Base-by-base conservation (phyloP, 306 rosid species). In the Morella rubra region DNA sequence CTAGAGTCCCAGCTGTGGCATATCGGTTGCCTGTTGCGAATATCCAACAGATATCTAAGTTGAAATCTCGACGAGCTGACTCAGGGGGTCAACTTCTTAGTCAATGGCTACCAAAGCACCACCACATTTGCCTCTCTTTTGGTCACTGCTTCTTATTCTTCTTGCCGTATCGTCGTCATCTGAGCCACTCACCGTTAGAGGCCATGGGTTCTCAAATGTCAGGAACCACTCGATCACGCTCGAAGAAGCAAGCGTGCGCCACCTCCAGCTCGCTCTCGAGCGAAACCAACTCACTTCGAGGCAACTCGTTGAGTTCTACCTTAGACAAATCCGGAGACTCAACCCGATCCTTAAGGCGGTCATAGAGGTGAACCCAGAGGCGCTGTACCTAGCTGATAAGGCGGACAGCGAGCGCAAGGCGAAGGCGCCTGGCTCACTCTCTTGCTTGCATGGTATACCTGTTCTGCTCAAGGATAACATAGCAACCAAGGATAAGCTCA, bases 281-380 rank as follows among this genome's bases (percentile, higher is more conserved):
- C 81, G 16, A 41, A 86, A 86, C 67, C 73, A 75, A 58, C 82
- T 91, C 68, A 90, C 87, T 45, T 91, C 95, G 2, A 86, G 83
- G 47, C 80, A 85, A 64, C 87, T 91, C 0, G 91, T 91, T 61
- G 84, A 88, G 46, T 82, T 92, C 80, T 92, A 92, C 73, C 73
- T 86, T 0, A 47, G 73, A 15, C 56, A 83, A 51, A 90, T 92
- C 55, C 11, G 74, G 4, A 76, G 4, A 20, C 80, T 86, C 19
- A 90, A 90, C 53, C 81, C 83, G 5, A 2, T 79, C 24, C 89
- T 91, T 9, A 73, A 58, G 60, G 86, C 86, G 3, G 90, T 89
- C 0, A 27, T 86, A 22, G 97, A 89, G 75, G 77, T 87, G 27
- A 89, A 91, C 66, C 94, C 97, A 8, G 92, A 89, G 66, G 94